Base-by-base conservation (phyloP, 1,284 basidiomycete genomes). In the Trametes sp. region DNA sequence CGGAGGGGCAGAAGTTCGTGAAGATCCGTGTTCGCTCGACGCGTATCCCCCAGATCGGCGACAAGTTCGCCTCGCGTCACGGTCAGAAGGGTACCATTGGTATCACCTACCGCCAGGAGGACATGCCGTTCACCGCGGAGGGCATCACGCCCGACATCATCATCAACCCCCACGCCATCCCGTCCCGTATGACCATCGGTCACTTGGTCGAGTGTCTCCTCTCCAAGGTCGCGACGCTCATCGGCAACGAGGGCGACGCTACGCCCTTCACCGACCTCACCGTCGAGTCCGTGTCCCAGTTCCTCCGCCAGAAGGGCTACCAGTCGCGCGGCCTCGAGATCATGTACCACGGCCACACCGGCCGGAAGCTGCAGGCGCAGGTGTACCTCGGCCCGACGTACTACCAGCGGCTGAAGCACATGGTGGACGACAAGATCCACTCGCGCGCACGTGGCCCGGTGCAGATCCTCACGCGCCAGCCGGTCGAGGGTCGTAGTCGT, bases 381-480 rank as follows among this genome's bases (percentile, higher is more conserved):
- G 90, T 98, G 16, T 99, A 98, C 79, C 89, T 99, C 66, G 98
- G 98, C 4, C 97, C 97, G 13, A 99, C 98, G 1, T 99, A 99
- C 79, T 99, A 99, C 78, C 97, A 99, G 78, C 92, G 97, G 56
- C 84, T 99, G 70, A 99, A 99, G 82, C 97, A 99, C 81, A 99
- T 99, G 97, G 97, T 99, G 55, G 96, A 98, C 77, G 97, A 99
- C 81, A 99, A 99, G 83, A 99, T 99, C 66, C 97, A 99, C 80
- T 97, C 96, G 28, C 89, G 97, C 69, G 98, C 98, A 16, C 82
- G 98, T 76, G 98, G 98, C 19, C 98, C 98, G 5, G 94, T 99
- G 10, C 98, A 99, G 78, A 99, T 99, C 73, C 79, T 99, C 72
- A 99, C 97, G 23, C 84, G 98, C 54, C 98, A 99, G 77, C 98